These are phyloP conservation scores for Cordyceps farinosa DNA, from an alignment of 2,329 filamentous ascomycete genomes.

Conservation along the genomic window DNA sequence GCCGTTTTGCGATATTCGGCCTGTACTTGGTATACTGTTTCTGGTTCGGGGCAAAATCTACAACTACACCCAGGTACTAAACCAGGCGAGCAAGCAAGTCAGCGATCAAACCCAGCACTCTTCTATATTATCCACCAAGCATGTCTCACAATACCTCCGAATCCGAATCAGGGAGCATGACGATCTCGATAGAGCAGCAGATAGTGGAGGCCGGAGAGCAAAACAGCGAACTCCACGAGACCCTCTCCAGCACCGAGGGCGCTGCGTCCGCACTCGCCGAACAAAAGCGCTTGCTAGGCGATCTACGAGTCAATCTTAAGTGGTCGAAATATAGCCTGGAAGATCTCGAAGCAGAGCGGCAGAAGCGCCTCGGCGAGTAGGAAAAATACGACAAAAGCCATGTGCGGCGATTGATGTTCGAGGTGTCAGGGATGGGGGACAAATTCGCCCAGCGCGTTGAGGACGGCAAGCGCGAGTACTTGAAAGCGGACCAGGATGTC, in stretches of 20 bases:
- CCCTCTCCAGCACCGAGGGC: slow-evolving; percentile 48
- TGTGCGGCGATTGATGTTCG: slow-evolving; percentile 50
- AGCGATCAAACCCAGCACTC: neutral
- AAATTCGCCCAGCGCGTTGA: slow-evolving; percentile 40
- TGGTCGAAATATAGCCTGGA: slow-evolving; percentile 36
- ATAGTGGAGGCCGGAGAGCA: slow-evolving; percentile 39
- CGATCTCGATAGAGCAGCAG: slow-evolving; percentile 29
- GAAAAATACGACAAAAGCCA: slow-evolving; percentile 51
- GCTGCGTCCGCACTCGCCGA: slow-evolving; percentile 43
- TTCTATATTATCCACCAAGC: neutral
- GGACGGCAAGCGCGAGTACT: slow-evolving; percentile 54
- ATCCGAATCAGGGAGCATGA: slow-evolving; percentile 23
- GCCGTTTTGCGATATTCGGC: neutral
- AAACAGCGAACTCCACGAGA: slow-evolving; percentile 42
- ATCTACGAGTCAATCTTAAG: slow-evolving; percentile 41
- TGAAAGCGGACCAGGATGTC: slow-evolving; percentile 48
- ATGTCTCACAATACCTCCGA: neutral
- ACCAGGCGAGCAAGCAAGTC: neutral
- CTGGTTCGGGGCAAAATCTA: neutral
- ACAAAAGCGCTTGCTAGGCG: slow-evolving; percentile 42
- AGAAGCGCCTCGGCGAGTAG: slow-evolving; percentile 49
- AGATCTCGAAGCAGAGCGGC: slow-evolving; percentile 38
- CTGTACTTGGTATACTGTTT: neutral
- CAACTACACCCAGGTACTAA: neutral
- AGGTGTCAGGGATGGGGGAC: slow-evolving; percentile 44